Percentiles rank a stretch among this genome's conserved stretches.
Conservation (phyloP, 148 eudicot species). For the Dysphania ambrosioides region DNA sequence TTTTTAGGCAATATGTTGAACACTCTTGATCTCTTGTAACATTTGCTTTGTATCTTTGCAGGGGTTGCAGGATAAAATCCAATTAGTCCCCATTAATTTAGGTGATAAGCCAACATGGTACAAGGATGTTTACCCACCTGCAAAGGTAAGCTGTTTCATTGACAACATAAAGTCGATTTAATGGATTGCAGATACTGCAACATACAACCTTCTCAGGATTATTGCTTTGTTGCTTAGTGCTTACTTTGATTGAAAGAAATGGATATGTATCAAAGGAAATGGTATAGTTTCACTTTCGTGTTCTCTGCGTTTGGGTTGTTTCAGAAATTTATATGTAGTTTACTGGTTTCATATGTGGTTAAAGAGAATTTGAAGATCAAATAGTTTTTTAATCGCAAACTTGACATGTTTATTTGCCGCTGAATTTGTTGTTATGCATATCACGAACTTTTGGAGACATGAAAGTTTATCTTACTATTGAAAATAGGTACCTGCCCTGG, state of each 20-base stretch:
- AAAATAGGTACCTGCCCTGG: conserved; percentile 41
- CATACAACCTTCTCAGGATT: background rate
- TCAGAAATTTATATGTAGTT: background rate
- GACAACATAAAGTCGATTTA: background rate
- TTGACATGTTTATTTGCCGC: background rate
- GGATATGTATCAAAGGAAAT: background rate
- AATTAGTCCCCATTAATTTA: conserved; percentile 60
- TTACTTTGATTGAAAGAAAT: too few species aligned
- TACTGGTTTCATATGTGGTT: background rate
- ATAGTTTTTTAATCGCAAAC: background rate
- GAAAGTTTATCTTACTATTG: background rate
- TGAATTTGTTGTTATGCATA: background rate
- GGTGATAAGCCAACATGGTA: conserved; percentile 73
- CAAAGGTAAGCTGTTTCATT: conserved; percentile 42
- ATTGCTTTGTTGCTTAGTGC: background rate
- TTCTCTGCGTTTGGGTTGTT: background rate
- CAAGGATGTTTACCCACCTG: conserved; percentile 72
- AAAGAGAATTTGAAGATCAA: background rate
- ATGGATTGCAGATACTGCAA: background rate
- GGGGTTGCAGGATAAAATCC: conserved; percentile 78
- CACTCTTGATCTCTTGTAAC: background rate
- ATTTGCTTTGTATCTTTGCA: conserved; percentile 17
- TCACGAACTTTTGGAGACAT: background rate
- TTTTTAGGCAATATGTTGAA: background rate
- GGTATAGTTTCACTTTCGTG: background rate